Base-by-base conservation (phyloP, 768 basidiomycete genomes). In the Dacryopinax spathularia region DNA sequence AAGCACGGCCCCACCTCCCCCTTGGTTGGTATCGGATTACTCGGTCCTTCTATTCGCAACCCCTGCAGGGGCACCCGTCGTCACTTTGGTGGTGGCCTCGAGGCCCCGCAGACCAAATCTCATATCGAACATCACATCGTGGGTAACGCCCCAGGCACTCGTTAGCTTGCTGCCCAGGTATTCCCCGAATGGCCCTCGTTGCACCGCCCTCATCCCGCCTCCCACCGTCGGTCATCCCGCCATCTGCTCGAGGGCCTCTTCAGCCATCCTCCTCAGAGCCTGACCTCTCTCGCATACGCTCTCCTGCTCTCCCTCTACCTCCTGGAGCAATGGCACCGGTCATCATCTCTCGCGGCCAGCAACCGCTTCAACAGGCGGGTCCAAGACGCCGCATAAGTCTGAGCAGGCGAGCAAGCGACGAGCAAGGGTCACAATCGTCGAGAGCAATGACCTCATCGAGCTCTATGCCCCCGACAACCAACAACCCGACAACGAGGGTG, bases 221-320 rank as follows among this genome's bases (percentile, higher is more conserved):
- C 62, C 60, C 31, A 35, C 62, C 33, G 34, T 62, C 31, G 59
- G 64, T 15, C 48, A 44, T 7, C 48, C 60, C 33, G 37, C 65
- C 34, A 63, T 62, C 12, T 61, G 60, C 16, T 63, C 64, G 15
- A 13, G 60, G 5, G 63, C 66, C 13, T 67, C 66, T 1, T 65
- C 66, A 16, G 63, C 66, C 7, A 10, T 67, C 56, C 48, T 63
- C 1, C 62, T 65, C 15, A 35, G 48, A 18, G 59, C 37, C 43
- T 62, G 63, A 1, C 35, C 66, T 0, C 29, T 67, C 39, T 36
- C 37, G 0, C 62, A 64, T 0, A 29, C 44, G 0, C 36, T 65
- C 34, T 22, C 56, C 10, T 16, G 62, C 15, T 22, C 20, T 1
- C 63, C 66, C 1, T 63, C 64, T 0, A 62, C 66, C 4, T 63